Conservation (phyloP, 805 yeast species). For the Starmerella roubikii region DNA sequence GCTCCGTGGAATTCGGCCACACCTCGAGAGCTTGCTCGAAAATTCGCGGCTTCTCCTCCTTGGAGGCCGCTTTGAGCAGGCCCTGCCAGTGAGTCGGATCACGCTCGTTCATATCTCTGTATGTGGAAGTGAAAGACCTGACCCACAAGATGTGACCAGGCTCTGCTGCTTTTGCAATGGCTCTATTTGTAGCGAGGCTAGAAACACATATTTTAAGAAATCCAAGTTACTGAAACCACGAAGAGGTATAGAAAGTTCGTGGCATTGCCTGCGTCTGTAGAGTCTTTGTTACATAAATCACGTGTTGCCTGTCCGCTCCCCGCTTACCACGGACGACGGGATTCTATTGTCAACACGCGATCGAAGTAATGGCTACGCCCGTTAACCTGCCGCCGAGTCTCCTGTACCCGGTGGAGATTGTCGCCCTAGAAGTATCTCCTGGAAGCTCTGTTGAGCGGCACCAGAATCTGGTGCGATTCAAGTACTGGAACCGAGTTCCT, state of each 20-base stretch:
- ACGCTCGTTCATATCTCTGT: not conserved
- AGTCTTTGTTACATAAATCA: too few species aligned
- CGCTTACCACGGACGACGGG: too few species aligned
- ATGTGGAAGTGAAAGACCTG: too few species aligned
- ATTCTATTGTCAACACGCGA: too few species aligned
- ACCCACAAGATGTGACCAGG: too few species aligned
- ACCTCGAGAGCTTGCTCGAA: conserved; percentile 41
- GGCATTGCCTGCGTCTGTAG: too few species aligned
- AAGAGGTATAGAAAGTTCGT: too few species aligned
- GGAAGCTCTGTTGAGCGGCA: conserved; percentile 41
- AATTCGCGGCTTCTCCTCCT: not conserved
- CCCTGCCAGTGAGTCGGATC: conserved; percentile 8
- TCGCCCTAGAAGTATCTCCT: conserved; percentile 33
- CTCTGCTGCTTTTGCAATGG: too few species aligned
- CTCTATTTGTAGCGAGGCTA: too few species aligned
- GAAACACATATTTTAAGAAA: too few species aligned
- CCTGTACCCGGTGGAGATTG: conserved; percentile 55
- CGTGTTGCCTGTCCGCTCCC: too few species aligned
- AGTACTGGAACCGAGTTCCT: conserved; percentile 44
- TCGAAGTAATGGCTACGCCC: conserved; percentile 17
- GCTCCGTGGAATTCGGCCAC: conserved; percentile 54
- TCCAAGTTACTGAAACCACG: too few species aligned
- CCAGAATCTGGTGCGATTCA: conserved; percentile 43
- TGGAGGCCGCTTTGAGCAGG: not conserved
- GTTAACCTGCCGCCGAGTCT: conserved; percentile 41